These are phyloP conservation scores for Lasiodiplodia citricola DNA, from an alignment of 2,329 filamentous ascomycete genomes.

Conservation along the genomic window DNA sequence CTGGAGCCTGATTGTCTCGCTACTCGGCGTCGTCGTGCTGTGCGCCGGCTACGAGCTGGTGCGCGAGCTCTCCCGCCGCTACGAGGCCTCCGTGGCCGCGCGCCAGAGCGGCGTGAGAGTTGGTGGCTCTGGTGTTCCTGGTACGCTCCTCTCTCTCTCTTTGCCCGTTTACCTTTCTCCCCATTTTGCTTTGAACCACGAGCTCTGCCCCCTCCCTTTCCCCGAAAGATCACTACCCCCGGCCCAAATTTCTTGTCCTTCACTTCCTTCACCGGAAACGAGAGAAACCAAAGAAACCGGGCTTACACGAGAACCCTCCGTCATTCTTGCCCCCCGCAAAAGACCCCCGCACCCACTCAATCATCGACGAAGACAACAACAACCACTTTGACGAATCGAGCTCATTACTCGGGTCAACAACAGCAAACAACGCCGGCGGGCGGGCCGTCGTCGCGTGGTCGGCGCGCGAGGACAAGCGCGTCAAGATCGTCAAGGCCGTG, in stretches of 20 bases:
- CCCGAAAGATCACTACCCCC: not conserved
- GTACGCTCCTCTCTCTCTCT: not conserved
- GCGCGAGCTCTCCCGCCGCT: constrained; percentile 75
- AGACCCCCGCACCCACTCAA: constrained; percentile 32
- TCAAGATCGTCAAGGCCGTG: constrained; percentile 77
- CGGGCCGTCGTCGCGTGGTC: constrained; percentile 16
- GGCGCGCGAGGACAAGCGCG: constrained; percentile 62
- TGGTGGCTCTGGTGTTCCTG: constrained; percentile 18
- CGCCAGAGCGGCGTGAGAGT: constrained; percentile 31
- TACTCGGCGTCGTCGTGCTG: constrained; percentile 80
- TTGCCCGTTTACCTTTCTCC: not conserved
- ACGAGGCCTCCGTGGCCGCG: constrained; percentile 60
- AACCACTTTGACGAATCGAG: constrained; percentile 55
- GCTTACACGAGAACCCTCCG: constrained; percentile 3
- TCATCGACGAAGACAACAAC: constrained; percentile 24
- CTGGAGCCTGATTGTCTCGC: constrained; percentile 76
- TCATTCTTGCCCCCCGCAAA: not conserved
- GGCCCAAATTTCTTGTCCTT: not conserved
- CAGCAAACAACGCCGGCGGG: constrained; percentile 66
- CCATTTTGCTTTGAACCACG: not conserved
- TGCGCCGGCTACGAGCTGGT: constrained; percentile 93
- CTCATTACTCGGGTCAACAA: constrained; percentile 66
- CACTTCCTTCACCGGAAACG: not conserved
- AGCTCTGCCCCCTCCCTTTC: not conserved
- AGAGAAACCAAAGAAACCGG: not conserved